phyloP scores from a whole-genome alignment of 768 basidiomycete species.

The Agrocybe praecox region DNA sequence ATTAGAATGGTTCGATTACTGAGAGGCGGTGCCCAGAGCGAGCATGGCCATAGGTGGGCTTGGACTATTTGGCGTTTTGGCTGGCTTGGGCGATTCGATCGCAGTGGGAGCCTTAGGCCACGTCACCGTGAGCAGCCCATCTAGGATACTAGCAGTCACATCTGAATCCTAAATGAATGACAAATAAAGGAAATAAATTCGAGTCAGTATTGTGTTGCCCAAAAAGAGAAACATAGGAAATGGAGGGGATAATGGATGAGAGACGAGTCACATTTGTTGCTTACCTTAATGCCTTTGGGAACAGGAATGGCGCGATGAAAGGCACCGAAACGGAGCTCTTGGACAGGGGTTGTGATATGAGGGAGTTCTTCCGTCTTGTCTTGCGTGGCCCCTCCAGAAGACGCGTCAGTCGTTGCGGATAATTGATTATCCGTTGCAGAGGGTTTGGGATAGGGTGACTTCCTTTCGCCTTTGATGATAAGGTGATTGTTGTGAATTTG shows the following conservation, averaged over 20 bases:
- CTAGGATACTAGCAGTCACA: conserved; percentile 34
- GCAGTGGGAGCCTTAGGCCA: conserved; percentile 35
- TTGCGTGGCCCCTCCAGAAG: conserved; percentile 9
- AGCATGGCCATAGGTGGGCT: conserved; percentile 14
- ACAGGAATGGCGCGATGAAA: conserved; percentile 41
- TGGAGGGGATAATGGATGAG: conserved; percentile 5
- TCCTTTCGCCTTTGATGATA: conserved; percentile 35
- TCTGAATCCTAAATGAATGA: conserved; percentile 32
- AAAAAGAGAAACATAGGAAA: conserved; percentile 3
- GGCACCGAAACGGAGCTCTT: conserved; percentile 47
- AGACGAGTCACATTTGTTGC: conserved; percentile 10
- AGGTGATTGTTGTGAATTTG: conserved; percentile 35
- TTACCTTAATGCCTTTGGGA: conserved; percentile 40
- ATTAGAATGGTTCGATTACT: not conserved
- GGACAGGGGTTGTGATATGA: conserved; percentile 19
- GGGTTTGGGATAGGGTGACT: conserved; percentile 18
- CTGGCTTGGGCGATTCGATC: conserved; percentile 4
- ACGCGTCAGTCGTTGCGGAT: not conserved
- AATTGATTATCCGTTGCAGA: not conserved
- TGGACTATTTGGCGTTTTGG: conserved; percentile 2
- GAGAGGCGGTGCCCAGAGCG: conserved; percentile 18
- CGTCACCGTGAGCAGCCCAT: conserved; percentile 45
- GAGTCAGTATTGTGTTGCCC: conserved; percentile 22
- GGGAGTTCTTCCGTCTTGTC: conserved; percentile 6
- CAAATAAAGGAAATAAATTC: not conserved